These are phyloP conservation scores for Fraxinus quadrangulata DNA, from an alignment of 257 asterid species.

Conservation along the genomic window DNA sequence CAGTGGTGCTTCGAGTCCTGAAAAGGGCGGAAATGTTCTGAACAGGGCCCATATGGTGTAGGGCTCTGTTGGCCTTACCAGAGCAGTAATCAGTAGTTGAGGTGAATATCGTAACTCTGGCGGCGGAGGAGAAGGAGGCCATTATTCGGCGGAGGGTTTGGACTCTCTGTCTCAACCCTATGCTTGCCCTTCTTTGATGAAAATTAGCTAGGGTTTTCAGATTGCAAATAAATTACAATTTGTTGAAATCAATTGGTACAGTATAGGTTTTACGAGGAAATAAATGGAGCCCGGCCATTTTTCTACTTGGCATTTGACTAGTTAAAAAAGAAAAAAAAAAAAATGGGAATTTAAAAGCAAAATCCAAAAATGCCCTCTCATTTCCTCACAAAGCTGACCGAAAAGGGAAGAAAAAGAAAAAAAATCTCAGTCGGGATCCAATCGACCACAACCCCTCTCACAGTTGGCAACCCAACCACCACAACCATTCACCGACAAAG, in stretches of 20 bases:
- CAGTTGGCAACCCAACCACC: too few relatives aligned
- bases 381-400: too few relatives aligned
- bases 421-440: too few relatives aligned
- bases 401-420: too few relatives aligned
- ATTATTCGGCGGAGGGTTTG: conserved; percentile 46
- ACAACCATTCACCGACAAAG: too few relatives aligned
- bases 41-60: conserved; percentile 17
- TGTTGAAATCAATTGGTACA: not conserved
- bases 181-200: not conserved
- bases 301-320: too few relatives aligned
- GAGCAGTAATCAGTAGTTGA: conserved; percentile 41
- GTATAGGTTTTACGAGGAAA: not conserved
- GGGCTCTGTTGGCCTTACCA: conserved; percentile 18
- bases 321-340: too few relatives aligned
- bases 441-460: too few relatives aligned
- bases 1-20: not conserved
- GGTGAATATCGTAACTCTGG: conserved; percentile 17
- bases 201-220: not conserved
- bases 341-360: too few relatives aligned
- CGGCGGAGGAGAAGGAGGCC: conserved; percentile 43
- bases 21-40: conserved; percentile 31
- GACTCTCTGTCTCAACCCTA: conserved; percentile 21
- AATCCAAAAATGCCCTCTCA: too few relatives aligned
- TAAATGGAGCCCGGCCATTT: too few relatives aligned
- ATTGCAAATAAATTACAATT: not conserved